These are phyloP conservation scores for Elongisporangium anandrum DNA, from an alignment of 352 stramenopile species.

Conservation along the genomic window DNA sequence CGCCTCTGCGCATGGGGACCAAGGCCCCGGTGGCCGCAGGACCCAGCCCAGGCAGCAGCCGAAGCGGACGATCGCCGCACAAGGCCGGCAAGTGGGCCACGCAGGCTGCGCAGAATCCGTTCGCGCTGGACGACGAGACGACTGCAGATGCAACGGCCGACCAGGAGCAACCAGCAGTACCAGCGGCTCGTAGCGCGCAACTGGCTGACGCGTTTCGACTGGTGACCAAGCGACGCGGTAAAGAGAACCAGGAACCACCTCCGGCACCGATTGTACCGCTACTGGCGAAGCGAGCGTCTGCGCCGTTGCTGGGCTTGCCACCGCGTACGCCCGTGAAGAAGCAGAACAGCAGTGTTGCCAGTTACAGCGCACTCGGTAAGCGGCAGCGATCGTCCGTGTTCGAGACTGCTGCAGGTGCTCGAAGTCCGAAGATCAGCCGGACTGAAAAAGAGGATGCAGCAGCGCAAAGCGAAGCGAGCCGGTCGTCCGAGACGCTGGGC, in stretches of 20 bases:
- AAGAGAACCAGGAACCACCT: not conserved
- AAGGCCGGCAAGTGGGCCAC: not conserved
- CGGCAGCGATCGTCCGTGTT: constrained; percentile 2
- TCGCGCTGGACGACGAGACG: not conserved
- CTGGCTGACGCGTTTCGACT: not conserved
- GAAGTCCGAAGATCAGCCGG: not conserved
- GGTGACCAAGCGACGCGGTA: not conserved
- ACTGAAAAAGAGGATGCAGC: not conserved
- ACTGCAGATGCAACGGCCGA: not conserved
- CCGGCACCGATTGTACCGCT: not conserved
- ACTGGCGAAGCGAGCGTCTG: not conserved
- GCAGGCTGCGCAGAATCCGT: not conserved
- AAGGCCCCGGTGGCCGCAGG: not conserved
- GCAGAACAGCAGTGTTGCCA: not conserved
- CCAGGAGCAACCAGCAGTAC: not conserved
- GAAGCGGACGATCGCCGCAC: not conserved
- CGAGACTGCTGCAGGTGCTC: not conserved
- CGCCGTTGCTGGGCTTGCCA: not conserved
- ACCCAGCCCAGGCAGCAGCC: not conserved
- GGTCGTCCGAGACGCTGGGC: not conserved
- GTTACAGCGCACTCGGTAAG: constrained; percentile 13
- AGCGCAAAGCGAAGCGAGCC: not conserved
- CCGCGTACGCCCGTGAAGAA: constrained; percentile 8
- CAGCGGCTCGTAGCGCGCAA: not conserved
- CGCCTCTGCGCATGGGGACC: not conserved